phyloP scores from a whole-genome alignment of 768 basidiomycete species.

The Hydnum rufescens region DNA sequence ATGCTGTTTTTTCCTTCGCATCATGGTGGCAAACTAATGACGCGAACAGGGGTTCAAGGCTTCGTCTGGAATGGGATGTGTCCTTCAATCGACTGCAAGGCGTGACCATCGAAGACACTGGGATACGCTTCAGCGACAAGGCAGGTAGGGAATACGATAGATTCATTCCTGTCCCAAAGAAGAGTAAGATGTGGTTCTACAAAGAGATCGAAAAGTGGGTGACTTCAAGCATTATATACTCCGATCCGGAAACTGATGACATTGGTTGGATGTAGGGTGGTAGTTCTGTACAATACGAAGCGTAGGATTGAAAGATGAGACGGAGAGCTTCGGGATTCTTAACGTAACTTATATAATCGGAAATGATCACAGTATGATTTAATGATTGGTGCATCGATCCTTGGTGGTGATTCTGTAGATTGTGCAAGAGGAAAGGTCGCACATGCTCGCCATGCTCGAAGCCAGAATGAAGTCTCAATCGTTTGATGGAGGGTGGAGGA shows the following conservation, averaged over 20 bases:
- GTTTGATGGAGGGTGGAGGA: neutral
- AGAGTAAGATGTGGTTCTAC: constrained; percentile 21
- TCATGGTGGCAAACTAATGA: neutral
- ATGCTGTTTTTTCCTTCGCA: neutral
- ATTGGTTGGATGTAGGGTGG: neutral
- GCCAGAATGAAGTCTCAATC: neutral
- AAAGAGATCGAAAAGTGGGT: constrained; percentile 21
- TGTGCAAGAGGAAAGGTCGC: neutral
- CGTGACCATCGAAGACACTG: constrained; percentile 75
- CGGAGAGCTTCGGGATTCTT: too few species aligned
- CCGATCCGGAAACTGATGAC: neutral
- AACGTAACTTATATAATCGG: too few species aligned
- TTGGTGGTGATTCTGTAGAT: too few species aligned
- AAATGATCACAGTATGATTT: too few species aligned
- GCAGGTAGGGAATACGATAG: constrained; percentile 20
- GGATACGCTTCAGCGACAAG: constrained; percentile 72
- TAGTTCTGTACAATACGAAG: neutral
- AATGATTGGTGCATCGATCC: too few species aligned
- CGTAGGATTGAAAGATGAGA: neutral
- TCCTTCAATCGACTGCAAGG: constrained; percentile 73
- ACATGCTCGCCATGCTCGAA: neutral
- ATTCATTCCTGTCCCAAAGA: constrained; percentile 23
- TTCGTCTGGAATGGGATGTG: constrained; percentile 81
- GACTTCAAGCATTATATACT: neutral
- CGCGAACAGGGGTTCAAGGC: constrained; percentile 26